Evolutionary conservation across 257 asterid species (phyloP).

Genomic region (Cinchona pubescens): DNA sequence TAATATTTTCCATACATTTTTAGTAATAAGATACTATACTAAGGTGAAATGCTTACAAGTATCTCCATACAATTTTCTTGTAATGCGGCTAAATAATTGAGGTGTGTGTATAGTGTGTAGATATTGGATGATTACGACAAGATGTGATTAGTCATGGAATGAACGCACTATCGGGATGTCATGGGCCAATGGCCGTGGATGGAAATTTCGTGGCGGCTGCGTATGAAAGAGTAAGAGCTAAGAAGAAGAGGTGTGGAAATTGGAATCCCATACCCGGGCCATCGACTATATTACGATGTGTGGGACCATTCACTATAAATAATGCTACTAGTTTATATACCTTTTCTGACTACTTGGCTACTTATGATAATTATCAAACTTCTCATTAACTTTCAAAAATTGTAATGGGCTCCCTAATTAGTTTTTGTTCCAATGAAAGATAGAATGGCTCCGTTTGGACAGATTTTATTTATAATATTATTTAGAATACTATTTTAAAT

Average conservation of each 20-base stretch:
- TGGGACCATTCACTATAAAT: background rate
- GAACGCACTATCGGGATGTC: background rate
- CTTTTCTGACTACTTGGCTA: background rate
- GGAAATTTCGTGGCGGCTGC: slow-evolving; percentile 16
- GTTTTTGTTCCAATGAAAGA: background rate
- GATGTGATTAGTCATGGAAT: slow-evolving; percentile 6
- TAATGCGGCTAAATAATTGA: background rate
- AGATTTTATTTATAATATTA: too few relatives aligned
- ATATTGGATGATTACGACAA: background rate
- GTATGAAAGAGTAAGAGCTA: background rate
- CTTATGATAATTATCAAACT: background rate
- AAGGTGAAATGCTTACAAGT: too few relatives aligned
- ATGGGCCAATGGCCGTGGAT: slow-evolving; percentile 11
- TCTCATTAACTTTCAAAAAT: background rate
- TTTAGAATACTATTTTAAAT: too few relatives aligned
- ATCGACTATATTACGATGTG: background rate
- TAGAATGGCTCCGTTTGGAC: too few relatives aligned
- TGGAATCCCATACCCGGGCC: slow-evolving; percentile 1
- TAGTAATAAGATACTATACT: too few relatives aligned
- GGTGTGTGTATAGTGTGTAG: background rate
- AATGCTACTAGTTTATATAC: background rate
- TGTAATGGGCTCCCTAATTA: background rate
- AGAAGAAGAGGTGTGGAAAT: background rate
- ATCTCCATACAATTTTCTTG: too few relatives aligned
- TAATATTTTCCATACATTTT: too few relatives aligned